Evolutionary conservation across 352 stramenopile genomes (phyloP).

Genomic region (Phytopythium chamaehyphon): DNA sequence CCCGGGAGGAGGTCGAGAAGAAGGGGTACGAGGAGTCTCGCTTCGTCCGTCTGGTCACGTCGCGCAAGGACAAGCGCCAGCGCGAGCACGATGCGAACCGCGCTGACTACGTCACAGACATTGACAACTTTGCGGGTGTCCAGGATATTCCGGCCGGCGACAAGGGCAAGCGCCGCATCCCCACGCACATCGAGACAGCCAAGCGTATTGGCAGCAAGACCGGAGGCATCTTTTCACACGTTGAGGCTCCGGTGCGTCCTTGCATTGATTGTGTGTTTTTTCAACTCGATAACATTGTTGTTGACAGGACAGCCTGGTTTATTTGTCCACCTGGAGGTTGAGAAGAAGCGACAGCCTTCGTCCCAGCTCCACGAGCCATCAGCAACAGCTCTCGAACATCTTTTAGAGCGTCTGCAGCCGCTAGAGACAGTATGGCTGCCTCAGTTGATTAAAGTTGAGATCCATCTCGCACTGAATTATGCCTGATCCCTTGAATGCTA

Average conservation of each 20-base stretch:
- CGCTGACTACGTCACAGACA: conserved; percentile 70
- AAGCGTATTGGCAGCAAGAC: conserved; percentile 72
- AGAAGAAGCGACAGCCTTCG: conserved; percentile 61
- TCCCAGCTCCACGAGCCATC: neutral
- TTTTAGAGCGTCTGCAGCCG: conserved; percentile 3
- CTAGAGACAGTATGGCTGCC: too few species aligned
- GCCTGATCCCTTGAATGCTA: too few species aligned
- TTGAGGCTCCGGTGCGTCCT: conserved; percentile 50
- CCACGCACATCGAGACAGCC: conserved; percentile 27
- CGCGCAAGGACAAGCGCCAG: conserved; percentile 84
- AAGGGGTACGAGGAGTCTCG: conserved; percentile 82
- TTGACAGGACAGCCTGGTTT: too few species aligned
- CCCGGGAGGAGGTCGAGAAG: conserved; percentile 79
- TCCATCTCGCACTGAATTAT: too few species aligned
- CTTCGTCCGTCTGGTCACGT: conserved; percentile 84
- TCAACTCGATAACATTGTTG: too few species aligned
- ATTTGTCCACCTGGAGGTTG: conserved; percentile 26
- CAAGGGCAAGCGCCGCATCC: conserved; percentile 69
- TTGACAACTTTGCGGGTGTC: conserved; percentile 84
- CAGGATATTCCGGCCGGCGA: conserved; percentile 73
- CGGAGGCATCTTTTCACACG: conserved; percentile 79
- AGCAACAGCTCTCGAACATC: too few species aligned
- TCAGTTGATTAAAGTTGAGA: too few species aligned
- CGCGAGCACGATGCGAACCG: conserved; percentile 74
- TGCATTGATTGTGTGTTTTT: neutral